These are phyloP conservation scores for Hemileccinum rubropunctum DNA, from an alignment of 768 basidiomycete genomes.

Conservation along the genomic window DNA sequence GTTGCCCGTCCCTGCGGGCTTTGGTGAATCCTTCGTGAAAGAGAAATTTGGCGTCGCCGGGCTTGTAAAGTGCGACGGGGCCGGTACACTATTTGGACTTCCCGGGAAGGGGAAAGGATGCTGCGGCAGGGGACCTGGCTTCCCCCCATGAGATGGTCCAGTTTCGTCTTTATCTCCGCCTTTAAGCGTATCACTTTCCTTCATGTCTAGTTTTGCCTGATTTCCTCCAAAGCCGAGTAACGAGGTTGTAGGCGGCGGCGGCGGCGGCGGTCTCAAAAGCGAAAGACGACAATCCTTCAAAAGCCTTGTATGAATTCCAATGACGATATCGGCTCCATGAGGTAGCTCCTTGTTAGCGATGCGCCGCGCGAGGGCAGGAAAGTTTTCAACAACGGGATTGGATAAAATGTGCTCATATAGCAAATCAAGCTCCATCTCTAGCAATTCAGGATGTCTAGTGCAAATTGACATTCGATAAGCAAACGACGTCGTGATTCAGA, in stretches of 20 bases:
- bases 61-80: no score
- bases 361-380: conserved; percentile 11
- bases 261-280: not conserved
- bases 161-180: not conserved
- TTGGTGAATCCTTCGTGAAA: no score
- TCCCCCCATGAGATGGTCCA: not conserved
- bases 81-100: no score
- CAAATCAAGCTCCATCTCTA: conserved; percentile 22
- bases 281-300: conserved; percentile 7
- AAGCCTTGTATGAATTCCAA: conserved; percentile 18
- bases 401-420: conserved; percentile 19
- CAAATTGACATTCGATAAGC: no score
- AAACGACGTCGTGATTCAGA: no score
- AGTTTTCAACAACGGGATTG: conserved; percentile 4
- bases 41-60: no score
- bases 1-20: no score
- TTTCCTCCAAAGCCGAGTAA: not conserved
- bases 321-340: conserved; percentile 21
- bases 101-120: no score
- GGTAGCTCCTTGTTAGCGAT: conserved; percentile 19
- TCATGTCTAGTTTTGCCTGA: not conserved
- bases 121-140: no score
- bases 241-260: not conserved
- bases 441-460: conserved; percentile 10
- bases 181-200: not conserved